Evolutionary conservation across 2,329 filamentous ascomycete genomes (phyloP), one percentile per base, ranked within the genome.

Genomic region (Xylariaceae sp.): DNA sequence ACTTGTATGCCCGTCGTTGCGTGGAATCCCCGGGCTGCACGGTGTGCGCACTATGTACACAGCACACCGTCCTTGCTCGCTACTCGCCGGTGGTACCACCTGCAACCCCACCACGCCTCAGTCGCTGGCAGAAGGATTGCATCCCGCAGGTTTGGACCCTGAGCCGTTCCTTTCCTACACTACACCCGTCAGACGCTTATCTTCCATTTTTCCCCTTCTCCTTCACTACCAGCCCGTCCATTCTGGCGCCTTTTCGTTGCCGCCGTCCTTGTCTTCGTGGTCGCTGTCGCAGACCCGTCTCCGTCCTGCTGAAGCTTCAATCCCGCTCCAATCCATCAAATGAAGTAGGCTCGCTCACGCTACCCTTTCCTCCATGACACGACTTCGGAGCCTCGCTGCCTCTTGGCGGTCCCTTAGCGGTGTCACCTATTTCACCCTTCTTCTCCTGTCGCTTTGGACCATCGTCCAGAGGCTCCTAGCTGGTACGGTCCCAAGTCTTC

Each of bases 401-500:
- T 59, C 58, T 49, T 62, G 58, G 61, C 58, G 60, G 50, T 47
- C 60, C 51, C 50, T 61, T 34, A 59, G 53, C 54, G 58, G 58
- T 51, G 57, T 59, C 46, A 62, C 53, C 13, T 61, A 56, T 40
- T 58, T 58, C 13, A 53, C 58, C 12, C 48, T 62, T 29, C 53
- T 62, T 41, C 45, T 61, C 12, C 43, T 61, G 22, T 48, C 61
- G 39, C 55, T 60, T 44, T 58, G 55, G 55, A 58, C 57, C 2
- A 41, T 47, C 29, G 44, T 47, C 42, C 60, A 59, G 51, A 62
- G 56, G 16, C 57, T 59, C 49, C 52, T 59, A 48, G 32, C 39
- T 34, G 58, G 60, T 62, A 58, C 43, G 16, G 34, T 40, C 10
- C 18, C 34, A 16, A 19, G 9, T 40, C 36, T 19, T 12, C 9